Percentiles rank a stretch among this genome's conserved stretches.
These are phyloP conservation scores for Mycena galericulata DNA, from an alignment of 768 basidiomycete genomes.

Conservation along the genomic window DNA sequence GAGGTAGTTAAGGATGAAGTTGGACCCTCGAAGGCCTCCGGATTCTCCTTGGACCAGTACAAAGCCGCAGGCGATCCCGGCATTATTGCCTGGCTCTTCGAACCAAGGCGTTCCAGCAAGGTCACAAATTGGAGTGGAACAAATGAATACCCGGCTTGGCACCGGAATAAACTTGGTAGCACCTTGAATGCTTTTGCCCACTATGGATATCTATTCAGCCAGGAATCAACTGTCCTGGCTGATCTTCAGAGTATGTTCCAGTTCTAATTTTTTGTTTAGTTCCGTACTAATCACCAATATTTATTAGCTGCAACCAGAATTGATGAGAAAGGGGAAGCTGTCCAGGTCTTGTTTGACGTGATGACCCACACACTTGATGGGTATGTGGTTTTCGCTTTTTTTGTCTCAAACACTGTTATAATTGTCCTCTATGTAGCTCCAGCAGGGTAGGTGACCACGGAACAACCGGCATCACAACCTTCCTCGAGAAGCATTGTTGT, in stretches of 20 bases:
- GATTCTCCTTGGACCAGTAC: conserved; percentile 14
- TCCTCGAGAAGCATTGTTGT: conserved; percentile 10
- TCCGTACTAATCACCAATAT: neutral
- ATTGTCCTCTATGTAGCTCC: conserved; percentile 3
- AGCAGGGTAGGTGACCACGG: conserved; percentile 15
- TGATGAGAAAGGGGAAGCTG: conserved; percentile 1
- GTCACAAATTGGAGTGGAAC: conserved; percentile 23
- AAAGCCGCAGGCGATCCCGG: neutral
- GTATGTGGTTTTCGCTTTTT: neutral
- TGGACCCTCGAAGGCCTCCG: conserved; percentile 10
- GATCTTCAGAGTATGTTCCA: conserved; percentile 16
- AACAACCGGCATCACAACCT: neutral
- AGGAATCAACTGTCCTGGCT: neutral
- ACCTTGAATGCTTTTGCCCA: conserved; percentile 17
- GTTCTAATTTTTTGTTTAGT: neutral
- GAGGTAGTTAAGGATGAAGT: neutral
- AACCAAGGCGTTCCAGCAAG: conserved; percentile 15
- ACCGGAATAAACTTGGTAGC: neutral
- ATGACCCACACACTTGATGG: conserved; percentile 22
- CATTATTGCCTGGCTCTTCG: conserved; percentile 16
- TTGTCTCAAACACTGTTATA: neutral
- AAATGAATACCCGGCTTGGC: conserved; percentile 24
- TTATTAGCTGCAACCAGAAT: conserved; percentile 4
- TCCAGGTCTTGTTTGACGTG: conserved; percentile 17
- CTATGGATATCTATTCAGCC: conserved; percentile 9